phyloP scores from a whole-genome alignment of 2,329 filamentous ascomycete species.

The Triangularia setosa region DNA sequence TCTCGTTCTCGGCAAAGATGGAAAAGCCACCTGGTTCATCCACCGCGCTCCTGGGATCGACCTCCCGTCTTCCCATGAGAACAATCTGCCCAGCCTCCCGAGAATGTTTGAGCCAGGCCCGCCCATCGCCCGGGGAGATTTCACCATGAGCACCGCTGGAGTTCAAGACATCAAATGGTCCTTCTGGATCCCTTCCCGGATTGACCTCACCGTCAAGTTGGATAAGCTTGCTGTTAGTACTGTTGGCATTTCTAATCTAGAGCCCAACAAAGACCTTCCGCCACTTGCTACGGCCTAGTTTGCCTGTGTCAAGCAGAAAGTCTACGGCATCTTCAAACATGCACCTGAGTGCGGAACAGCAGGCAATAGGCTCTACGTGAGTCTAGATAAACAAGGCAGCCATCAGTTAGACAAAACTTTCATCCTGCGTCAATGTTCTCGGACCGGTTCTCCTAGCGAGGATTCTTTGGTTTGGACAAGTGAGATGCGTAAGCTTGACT shows the following conservation, averaged over 20 bases:
- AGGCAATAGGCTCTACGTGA: slow-evolving; percentile 12
- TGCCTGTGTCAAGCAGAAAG: not conserved
- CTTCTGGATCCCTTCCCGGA: slow-evolving; percentile 13
- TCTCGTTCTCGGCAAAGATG: slow-evolving; percentile 11
- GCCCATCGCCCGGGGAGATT: slow-evolving; percentile 9
- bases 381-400: not conserved
- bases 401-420: slow-evolving; percentile 6
- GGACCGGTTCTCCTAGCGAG: not conserved
- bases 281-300: not conserved
- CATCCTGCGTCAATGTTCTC: slow-evolving; percentile 18
- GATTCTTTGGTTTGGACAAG: slow-evolving; percentile 20
- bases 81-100: not conserved
- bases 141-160: not conserved
- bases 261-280: not conserved
- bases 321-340: slow-evolving; percentile 11
- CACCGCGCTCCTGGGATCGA: slow-evolving; percentile 11
- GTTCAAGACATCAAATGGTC: slow-evolving; percentile 4
- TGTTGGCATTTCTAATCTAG: not conserved
- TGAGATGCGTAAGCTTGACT: slow-evolving; percentile 26
- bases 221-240: not conserved
- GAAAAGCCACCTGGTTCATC: slow-evolving; percentile 16
- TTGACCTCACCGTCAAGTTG: slow-evolving; percentile 1
- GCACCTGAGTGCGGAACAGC: slow-evolving; percentile 18
- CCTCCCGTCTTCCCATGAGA: slow-evolving; percentile 2
- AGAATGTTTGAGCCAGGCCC: slow-evolving; percentile 9